Evolutionary conservation across 2,329 filamentous ascomycete genomes (phyloP).

Genomic region (Beauveria bassiana): DNA sequence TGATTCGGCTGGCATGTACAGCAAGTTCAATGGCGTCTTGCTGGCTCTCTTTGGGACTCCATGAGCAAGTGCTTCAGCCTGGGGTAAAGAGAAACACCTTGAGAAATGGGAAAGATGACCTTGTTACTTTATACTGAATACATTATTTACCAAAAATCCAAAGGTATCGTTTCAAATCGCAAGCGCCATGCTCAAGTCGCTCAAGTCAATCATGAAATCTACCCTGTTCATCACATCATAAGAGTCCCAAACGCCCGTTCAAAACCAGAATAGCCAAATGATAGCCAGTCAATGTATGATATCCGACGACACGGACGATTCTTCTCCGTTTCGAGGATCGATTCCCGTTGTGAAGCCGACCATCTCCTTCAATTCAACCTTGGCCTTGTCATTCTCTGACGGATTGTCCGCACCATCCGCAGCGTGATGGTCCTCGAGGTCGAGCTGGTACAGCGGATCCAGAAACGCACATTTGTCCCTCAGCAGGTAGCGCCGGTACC

Average conservation of each 20-base stretch:
- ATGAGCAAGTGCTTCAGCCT: no score
- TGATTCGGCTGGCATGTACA: no score
- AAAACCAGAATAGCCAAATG: not conserved
- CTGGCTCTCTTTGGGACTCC: no score
- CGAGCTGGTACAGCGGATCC: conserved; percentile 36
- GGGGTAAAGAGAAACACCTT: no score
- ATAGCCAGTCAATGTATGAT: not conserved
- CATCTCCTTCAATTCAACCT: conserved; percentile 31
- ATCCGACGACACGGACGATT: not conserved
- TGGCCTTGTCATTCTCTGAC: conserved; percentile 31
- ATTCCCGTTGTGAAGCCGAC: conserved; percentile 19
- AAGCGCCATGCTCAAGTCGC: conserved; percentile 3
- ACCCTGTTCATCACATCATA: not conserved
- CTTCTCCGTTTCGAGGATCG: conserved; percentile 3
- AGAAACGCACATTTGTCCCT: conserved; percentile 35
- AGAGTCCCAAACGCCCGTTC: not conserved
- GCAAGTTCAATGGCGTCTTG: no score
- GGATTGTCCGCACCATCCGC: conserved; percentile 22
- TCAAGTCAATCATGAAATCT: not conserved
- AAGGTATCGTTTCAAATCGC: not conserved
- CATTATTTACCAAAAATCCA: not conserved
- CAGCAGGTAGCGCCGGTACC: conserved; percentile 50
- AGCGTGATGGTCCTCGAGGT: conserved; percentile 25
- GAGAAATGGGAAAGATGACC: no score
- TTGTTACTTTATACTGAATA: not conserved